These are phyloP conservation scores for Trichosporon asahii DNA, from an alignment of 1,284 basidiomycete species.

Conservation along the genomic window DNA sequence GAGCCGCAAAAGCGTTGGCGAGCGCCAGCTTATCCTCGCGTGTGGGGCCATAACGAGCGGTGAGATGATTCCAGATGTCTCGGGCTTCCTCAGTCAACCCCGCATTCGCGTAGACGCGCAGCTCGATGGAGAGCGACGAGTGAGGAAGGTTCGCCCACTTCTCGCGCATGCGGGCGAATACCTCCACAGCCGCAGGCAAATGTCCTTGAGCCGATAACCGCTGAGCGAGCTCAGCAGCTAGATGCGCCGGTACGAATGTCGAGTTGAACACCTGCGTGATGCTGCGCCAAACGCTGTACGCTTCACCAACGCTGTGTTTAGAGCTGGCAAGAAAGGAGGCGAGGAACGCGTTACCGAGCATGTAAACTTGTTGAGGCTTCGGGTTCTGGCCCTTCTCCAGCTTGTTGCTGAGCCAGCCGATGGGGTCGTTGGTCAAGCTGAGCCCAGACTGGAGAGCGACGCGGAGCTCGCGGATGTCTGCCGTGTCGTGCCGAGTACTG, in stretches of 20 bases:
- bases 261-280: conserved; percentile 18
- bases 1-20: conserved; percentile 11
- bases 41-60: conserved; percentile 12
- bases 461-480: neutral
- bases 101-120: conserved; percentile 16
- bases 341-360: conserved; percentile 6
- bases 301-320: neutral
- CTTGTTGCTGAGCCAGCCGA: conserved; percentile 10
- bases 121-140: conserved; percentile 15
- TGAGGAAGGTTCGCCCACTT: conserved; percentile 15
- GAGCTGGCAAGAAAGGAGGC: neutral
- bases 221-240: conserved; percentile 14
- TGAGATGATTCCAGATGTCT: conserved; percentile 15
- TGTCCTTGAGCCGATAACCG: conserved; percentile 8
- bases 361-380: neutral
- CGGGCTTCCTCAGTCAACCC: conserved; percentile 14
- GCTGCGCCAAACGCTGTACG: conserved; percentile 13
- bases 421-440: conserved; percentile 9
- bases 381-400: neutral
- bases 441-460: conserved; percentile 11
- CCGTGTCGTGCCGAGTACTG: neutral
- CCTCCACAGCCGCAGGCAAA: neutral
- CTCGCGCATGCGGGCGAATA: conserved; percentile 17
- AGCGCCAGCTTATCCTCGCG: conserved; percentile 7
- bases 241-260: conserved; percentile 7